These are phyloP conservation scores for Rugonectria rugulosa DNA, from an alignment of 2,329 filamentous ascomycete genomes.

Conservation along the genomic window DNA sequence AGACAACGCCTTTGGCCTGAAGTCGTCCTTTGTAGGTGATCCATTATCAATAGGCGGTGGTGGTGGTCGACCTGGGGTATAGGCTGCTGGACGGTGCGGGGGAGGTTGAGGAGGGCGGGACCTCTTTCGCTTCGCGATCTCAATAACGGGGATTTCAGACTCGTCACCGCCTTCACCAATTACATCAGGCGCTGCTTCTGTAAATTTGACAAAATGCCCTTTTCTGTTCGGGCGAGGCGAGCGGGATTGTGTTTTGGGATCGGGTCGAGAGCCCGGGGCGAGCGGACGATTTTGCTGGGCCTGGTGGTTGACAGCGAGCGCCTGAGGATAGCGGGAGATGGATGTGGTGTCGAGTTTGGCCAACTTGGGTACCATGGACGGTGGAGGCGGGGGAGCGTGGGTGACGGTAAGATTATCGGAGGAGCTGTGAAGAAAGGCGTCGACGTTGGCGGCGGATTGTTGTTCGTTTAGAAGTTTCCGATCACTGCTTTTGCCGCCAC, in stretches of 20 bases:
- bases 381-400: conserved; percentile 57
- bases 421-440: conserved; percentile 65
- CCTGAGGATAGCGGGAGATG: conserved; percentile 64
- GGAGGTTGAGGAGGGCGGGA: conserved; percentile 45
- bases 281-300: conserved; percentile 55
- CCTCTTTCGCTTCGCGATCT: conserved; percentile 70
- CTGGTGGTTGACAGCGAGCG: conserved; percentile 54
- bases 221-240: conserved; percentile 63
- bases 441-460: conserved; percentile 56
- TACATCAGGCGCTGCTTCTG: conserved; percentile 74
- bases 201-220: conserved; percentile 78
- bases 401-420: conserved; percentile 63
- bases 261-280: conserved; percentile 45
- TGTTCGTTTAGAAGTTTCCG: conserved; percentile 44
- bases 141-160: conserved; percentile 72
- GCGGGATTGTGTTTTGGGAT: conserved; percentile 52
- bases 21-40: conserved; percentile 48
- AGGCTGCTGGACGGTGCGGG: conserved; percentile 31
- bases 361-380: conserved; percentile 56
- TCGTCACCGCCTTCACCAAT: conserved; percentile 95
- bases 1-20: conserved; percentile 59
- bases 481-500: conserved; percentile 47
- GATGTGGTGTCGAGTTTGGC: conserved; percentile 64
- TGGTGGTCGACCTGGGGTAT: conserved; percentile 24
- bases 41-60: conserved; percentile 19